These are phyloP conservation scores for Piper betle DNA, from an alignment of 164 flowering plant species.

Conservation along the genomic window DNA sequence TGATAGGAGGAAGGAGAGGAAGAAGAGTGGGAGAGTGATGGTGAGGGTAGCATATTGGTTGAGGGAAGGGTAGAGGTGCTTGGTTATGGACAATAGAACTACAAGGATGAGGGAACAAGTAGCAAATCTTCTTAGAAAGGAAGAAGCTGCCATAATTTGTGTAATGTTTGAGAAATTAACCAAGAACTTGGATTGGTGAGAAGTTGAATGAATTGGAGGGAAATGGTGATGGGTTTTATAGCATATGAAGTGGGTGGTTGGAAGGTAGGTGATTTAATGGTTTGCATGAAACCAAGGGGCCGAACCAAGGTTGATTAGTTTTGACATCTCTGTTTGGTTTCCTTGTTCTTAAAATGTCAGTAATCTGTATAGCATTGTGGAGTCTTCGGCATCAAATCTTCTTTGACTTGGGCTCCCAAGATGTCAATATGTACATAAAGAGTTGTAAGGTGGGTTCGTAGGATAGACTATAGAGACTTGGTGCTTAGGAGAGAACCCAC, in stretches of 20 bases:
- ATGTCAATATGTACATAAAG: too few relatives aligned
- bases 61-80: not conserved
- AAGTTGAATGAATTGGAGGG: not conserved
- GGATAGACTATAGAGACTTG: too few relatives aligned
- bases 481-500: too few relatives aligned
- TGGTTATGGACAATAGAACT: constrained; percentile 2
- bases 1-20: constrained; percentile 9
- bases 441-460: too few relatives aligned
- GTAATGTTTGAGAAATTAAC: not conserved
- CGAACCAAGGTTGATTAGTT: constrained; percentile 5
- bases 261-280: constrained; percentile 2
- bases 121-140: not conserved
- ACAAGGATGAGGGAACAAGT: not conserved
- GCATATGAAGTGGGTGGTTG: not conserved
- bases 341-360: too few relatives aligned
- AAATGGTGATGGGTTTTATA: not conserved
- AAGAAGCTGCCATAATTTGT: not conserved
- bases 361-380: too few relatives aligned
- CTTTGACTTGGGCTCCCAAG: too few relatives aligned
- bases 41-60: constrained; percentile 2
- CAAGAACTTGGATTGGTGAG: not conserved
- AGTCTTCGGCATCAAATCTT: too few relatives aligned
- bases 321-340: too few relatives aligned
- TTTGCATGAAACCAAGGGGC: constrained; percentile 10
- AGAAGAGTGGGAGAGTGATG: constrained; percentile 2